These are phyloP conservation scores for Backusella tarrabulga DNA, from an alignment of 192 early-diverging fungal genomes.

Conservation along the genomic window DNA sequence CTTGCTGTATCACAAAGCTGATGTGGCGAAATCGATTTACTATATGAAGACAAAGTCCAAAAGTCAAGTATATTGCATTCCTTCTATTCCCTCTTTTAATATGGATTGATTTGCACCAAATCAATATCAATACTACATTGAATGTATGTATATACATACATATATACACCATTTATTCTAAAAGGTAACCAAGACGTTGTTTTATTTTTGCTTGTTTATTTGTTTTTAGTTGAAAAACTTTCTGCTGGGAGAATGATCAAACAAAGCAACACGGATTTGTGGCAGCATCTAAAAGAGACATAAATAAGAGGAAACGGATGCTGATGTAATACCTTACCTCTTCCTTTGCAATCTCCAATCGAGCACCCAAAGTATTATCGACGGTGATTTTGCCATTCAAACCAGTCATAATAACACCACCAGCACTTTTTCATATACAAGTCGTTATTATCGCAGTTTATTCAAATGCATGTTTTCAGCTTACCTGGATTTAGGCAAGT, in stretches of 20 bases:
- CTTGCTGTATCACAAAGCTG: not conserved
- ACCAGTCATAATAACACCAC: slow-evolving; percentile 83
- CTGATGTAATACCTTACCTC: slow-evolving; percentile 45
- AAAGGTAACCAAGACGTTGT: not conserved
- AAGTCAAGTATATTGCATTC: not conserved
- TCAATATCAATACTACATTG: not conserved
- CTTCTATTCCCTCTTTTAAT: no score
- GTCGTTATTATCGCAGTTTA: not conserved
- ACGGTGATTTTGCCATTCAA: slow-evolving; percentile 78
- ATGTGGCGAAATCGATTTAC: not conserved
- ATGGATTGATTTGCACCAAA: no score
- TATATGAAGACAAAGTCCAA: not conserved
- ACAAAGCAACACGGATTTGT: slow-evolving; percentile 85
- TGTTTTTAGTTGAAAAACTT: slow-evolving; percentile 82
- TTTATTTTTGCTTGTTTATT: not conserved
- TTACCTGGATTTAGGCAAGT: slow-evolving; percentile 69
- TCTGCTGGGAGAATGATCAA: slow-evolving; percentile 88
- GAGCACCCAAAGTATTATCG: slow-evolving; percentile 87
- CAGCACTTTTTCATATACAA: slow-evolving; percentile 58
- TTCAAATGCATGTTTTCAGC: no score
- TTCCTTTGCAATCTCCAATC: slow-evolving; percentile 81
- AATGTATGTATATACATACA: not conserved
- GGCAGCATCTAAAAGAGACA: slow-evolving; percentile 78
- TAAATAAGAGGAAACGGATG: not conserved
- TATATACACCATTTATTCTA: not conserved